A percentile compares a stretch with the other conserved stretches of the same genome.
These are phyloP conservation scores for Aspergillus sp. DNA, from an alignment of 2,329 filamentous ascomycete genomes.

Conservation along the genomic window DNA sequence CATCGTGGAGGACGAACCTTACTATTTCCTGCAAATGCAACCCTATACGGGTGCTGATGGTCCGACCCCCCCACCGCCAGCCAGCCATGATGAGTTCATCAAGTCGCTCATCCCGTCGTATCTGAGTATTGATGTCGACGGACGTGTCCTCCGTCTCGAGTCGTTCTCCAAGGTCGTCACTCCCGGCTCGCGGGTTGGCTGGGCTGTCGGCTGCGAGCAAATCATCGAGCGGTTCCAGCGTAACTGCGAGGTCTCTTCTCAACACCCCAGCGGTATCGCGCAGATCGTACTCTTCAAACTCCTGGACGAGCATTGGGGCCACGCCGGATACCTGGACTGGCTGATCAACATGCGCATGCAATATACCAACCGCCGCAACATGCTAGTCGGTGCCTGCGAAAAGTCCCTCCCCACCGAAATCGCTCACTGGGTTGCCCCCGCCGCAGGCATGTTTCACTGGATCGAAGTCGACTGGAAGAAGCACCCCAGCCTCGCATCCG, in stretches of 20 bases:
- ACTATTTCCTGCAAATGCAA: conserved; percentile 85
- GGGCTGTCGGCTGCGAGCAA: conserved; percentile 82
- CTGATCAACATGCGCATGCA: conserved; percentile 71
- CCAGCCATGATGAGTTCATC: conserved; percentile 66
- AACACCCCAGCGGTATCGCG: conserved; percentile 77
- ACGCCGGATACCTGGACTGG: conserved; percentile 84
- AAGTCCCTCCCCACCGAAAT: conserved; percentile 66
- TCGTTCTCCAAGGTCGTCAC: conserved; percentile 89
- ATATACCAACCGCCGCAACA: conserved; percentile 73
- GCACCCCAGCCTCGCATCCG: conserved; percentile 35
- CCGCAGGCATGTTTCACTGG: conserved; percentile 82
- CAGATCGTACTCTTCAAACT: conserved; percentile 83
- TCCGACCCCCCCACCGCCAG: conserved; percentile 49
- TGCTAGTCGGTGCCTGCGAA: conserved; percentile 73
- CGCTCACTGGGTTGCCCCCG: conserved; percentile 71
- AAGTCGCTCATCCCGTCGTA: conserved; percentile 65
- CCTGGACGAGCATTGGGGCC: conserved; percentile 90
- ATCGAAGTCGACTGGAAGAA: conserved; percentile 42
- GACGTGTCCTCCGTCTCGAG: conserved; percentile 82
- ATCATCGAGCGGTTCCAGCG: conserved; percentile 74
- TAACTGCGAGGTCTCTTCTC: conserved; percentile 75
- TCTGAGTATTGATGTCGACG: conserved; percentile 75
- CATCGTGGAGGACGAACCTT: conserved; percentile 89
- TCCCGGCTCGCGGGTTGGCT: conserved; percentile 74
- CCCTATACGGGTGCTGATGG: conserved; percentile 56